Base-by-base conservation (phyloP, 768 basidiomycete species). In the Serpula lacrymans region DNA sequence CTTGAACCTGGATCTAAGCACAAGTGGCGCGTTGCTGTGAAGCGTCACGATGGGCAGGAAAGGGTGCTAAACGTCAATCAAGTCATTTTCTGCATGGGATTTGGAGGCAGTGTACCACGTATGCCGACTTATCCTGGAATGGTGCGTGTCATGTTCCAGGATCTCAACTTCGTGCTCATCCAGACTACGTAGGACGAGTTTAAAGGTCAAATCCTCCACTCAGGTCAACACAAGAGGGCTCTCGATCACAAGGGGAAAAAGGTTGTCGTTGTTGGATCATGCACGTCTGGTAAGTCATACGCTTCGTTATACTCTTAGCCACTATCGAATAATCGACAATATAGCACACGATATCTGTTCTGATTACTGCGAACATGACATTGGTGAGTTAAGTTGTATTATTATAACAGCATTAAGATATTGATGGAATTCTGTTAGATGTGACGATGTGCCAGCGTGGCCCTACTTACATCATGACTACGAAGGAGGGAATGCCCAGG, bases 381-480 rank as follows among this genome's bases (percentile, higher is more conserved):
- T 71, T 22, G 71, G 72, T 56, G 46, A 35, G 60, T 45, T 3
- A 6, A 13, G 27, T 25, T 13, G 24, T 22, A 20, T n/a, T n/a
- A n/a, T n/a, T n/a, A n/a, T n/a, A n/a, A n/a, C n/a, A n/a, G n/a
- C n/a, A n/a, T n/a, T n/a, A n/a, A n/a, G n/a, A n/a, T n/a, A n/a
- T n/a, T n/a, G n/a, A n/a, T n/a, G n/a, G n/a, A n/a, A n/a, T n/a
- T n/a, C n/a, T n/a, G 20, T 6, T 12, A 70, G 70, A 72, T 31
- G 59, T 71, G 4, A 73, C 72, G 6, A 70, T 75, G 64, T 62
- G 65, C 42, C 79, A 79, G 50, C 64, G 79, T 3, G 61, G 67
- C 10, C 68, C 77, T 1, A 80, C 75, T 1, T 81, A 78, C 47
- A 61, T 79, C 45, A 71, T 77, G 67, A 65, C 67, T 0, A 62